These are phyloP conservation scores for Phyllosticta capitalensis DNA, from an alignment of 2,329 filamentous ascomycete genomes.

Conservation along the genomic window DNA sequence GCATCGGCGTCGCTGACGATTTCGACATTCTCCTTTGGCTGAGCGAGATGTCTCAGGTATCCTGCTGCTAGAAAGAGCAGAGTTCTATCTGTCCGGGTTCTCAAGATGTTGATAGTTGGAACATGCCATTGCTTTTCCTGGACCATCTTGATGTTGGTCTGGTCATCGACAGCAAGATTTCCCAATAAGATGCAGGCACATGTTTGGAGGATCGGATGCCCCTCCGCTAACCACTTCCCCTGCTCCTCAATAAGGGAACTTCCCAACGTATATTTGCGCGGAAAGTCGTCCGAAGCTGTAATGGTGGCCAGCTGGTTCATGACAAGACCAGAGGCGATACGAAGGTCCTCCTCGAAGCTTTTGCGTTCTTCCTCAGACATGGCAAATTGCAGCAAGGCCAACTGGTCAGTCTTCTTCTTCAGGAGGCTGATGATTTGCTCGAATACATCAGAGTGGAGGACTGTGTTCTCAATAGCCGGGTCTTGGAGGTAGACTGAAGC, in stretches of 20 bases:
- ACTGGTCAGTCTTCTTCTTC: conserved; percentile 16
- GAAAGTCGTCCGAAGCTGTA: conserved; percentile 26
- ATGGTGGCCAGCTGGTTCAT: conserved; percentile 14
- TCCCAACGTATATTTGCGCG: conserved; percentile 18
- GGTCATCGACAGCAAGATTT: conserved; percentile 28
- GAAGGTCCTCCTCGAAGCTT: conserved; percentile 5
- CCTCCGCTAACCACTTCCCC: conserved; percentile 5
- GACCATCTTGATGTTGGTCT: conserved; percentile 26
- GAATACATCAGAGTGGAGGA: conserved; percentile 21
- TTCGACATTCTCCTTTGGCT: conserved; percentile 21
- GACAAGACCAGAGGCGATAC: conserved; percentile 4
- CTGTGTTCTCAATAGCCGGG: conserved; percentile 23
- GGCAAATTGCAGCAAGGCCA: neutral
- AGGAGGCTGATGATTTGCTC: conserved; percentile 22
- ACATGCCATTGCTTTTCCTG: conserved; percentile 23
- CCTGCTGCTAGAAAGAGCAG: conserved; percentile 28
- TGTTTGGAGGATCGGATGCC: conserved; percentile 20
- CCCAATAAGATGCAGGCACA: conserved; percentile 30
- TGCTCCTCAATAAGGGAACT: conserved; percentile 21
- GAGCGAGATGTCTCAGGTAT: conserved; percentile 27
- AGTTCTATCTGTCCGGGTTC: conserved; percentile 18
- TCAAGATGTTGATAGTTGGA: conserved; percentile 21
- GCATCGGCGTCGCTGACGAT: neutral
- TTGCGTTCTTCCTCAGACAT: conserved; percentile 5
- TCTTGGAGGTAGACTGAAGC: conserved; percentile 25